These are phyloP conservation scores for Populus nigra DNA, from an alignment of 345 rosid species.

Conservation along the genomic window DNA sequence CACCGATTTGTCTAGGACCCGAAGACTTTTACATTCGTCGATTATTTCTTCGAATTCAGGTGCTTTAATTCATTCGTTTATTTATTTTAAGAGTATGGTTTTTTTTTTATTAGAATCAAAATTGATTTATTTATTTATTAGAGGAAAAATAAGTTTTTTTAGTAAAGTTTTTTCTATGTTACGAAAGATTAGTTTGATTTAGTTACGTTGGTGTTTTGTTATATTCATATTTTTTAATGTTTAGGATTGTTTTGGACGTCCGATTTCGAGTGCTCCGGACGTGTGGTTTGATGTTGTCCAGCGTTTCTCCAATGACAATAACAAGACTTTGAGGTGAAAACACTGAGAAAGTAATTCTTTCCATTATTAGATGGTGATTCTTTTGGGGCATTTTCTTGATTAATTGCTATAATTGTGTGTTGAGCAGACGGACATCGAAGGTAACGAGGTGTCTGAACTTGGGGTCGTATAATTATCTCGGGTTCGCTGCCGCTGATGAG, in stretches of 20 bases:
- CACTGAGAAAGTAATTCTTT: not conserved
- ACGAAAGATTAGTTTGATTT: not conserved
- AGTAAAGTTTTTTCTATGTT: not conserved
- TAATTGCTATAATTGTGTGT: constrained; percentile 3
- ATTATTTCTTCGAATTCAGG: constrained; percentile 87
- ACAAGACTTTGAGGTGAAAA: constrained; percentile 77
- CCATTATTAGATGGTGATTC: not conserved
- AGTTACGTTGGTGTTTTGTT: not conserved
- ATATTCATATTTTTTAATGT: not conserved
- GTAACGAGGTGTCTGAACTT: constrained; percentile 74
- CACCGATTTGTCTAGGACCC: constrained; percentile 84
- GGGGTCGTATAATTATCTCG: constrained; percentile 97
- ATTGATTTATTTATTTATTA: not conserved
- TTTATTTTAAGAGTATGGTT: not conserved
- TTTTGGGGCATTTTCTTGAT: not conserved
- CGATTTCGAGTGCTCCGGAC: constrained; percentile 86
- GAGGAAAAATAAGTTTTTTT: not conserved
- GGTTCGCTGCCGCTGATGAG: constrained; percentile 93
- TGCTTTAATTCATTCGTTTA: constrained; percentile 11
- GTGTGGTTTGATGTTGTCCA: constrained; percentile 86
- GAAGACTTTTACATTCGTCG: constrained; percentile 93
- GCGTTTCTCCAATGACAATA: constrained; percentile 72
- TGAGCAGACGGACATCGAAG: constrained; percentile 71
- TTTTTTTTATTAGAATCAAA: not conserved
- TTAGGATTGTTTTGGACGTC: constrained; percentile 88